These are phyloP conservation scores for Passalora sequoiae DNA, from an alignment of 2,329 filamentous ascomycete species.

Conservation along the genomic window DNA sequence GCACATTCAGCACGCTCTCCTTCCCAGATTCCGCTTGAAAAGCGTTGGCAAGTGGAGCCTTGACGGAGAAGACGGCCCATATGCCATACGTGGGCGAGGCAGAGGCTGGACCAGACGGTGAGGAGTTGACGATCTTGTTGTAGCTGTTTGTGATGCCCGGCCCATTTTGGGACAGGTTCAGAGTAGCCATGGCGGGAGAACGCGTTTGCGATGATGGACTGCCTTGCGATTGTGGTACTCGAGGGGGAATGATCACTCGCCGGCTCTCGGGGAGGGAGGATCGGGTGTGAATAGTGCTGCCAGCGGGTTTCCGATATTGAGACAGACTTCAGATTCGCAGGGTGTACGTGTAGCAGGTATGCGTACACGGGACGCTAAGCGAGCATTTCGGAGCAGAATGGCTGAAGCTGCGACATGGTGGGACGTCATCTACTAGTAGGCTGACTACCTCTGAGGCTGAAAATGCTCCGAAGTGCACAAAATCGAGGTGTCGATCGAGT, in stretches of 20 bases:
- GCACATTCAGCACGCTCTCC: constrained; percentile 92
- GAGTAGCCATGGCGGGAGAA: constrained; percentile 63
- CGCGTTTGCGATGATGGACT: not conserved
- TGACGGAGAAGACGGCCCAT: constrained; percentile 92
- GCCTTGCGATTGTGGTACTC: not conserved
- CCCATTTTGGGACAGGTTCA: constrained; percentile 52
- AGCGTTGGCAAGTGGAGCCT: constrained; percentile 84
- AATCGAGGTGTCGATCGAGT: too few relatives aligned
- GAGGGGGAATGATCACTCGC: constrained; percentile 1
- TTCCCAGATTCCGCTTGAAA: constrained; percentile 83
- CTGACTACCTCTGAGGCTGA: too few relatives aligned
- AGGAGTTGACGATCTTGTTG: constrained; percentile 60
- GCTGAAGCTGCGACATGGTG: too few relatives aligned
- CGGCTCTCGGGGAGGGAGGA: not conserved
- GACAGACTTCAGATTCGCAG: too few relatives aligned
- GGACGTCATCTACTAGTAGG: too few relatives aligned
- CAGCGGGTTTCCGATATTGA: too few relatives aligned
- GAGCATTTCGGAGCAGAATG: too few relatives aligned
- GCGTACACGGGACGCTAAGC: too few relatives aligned
- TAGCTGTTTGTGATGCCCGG: constrained; percentile 54
- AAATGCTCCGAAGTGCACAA: too few relatives aligned
- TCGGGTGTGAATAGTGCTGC: too few relatives aligned
- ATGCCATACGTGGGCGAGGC: constrained; percentile 77
- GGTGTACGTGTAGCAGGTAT: too few relatives aligned
- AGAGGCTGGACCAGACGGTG: constrained; percentile 52